Base-by-base conservation (phyloP, 192 early-diverging fungal species). In the Rhizophagus prolifer region DNA sequence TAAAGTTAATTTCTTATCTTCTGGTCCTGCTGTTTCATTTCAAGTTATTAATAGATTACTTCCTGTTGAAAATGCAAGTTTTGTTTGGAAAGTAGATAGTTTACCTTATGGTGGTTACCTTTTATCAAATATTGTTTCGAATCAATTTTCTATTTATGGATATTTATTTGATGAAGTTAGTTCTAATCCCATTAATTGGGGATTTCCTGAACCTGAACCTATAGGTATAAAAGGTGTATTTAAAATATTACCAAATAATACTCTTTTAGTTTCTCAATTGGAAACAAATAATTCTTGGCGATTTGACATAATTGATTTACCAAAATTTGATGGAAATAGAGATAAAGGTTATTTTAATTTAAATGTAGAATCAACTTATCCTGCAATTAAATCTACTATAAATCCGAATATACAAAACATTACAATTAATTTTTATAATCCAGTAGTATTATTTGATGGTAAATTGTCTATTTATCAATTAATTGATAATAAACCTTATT, bases 401-500 rank as follows among this genome's bases (percentile, higher is more conserved):
- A 26, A 9, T 19, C 9, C 25, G 9, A 14, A 36, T 16, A 13
- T 19, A 25, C 3, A 9, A 12, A 31, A 47, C 4, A 62, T 74
- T 46, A 63, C 19, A 12, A 36, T 74, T 9, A 63, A 12, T 12
- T 74, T 74, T 62, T 21, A 1, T 25, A 3, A 62, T 34, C 30
- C 28, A 38, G 36, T 74, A 6, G 34, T 9, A 16, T 23, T 23
- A 10, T 74, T 60, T 2, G 0, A 5, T 64, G 60, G 34, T 41
- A 46, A 30, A 10, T 38, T 74, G 1, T 74, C 72, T 13, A 63
- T 74, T 21, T 74, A 46, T 38, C 72, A 74, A 74, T 25, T n/a
- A 19, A 36, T 36, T 50, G 9, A 3, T 36, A 62, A 7, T 36
- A 0, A 38, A 38, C 0, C 36, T 38, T 38, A 38, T 38, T 34